Evolutionary conservation across 139 green algal genomes (phyloP), one percentile per base, ranked within the genome.

Genomic region (Chlorella vulgaris): DNA sequence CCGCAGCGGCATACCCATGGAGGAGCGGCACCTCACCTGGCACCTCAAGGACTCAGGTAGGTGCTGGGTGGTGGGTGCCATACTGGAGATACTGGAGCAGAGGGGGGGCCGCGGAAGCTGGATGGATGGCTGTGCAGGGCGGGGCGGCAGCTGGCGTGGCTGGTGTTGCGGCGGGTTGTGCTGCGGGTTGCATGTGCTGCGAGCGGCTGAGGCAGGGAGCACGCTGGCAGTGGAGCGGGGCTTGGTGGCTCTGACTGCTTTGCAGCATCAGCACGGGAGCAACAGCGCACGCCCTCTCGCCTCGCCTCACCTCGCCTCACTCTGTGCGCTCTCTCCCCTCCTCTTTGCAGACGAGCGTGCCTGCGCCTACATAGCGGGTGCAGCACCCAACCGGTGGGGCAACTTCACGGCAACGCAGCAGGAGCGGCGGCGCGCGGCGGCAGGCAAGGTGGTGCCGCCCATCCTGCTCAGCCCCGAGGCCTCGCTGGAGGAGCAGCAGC

Each of bases 341-440:
- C 47, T 29, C 70, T 31, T n/a, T n/a, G 35, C 73, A 22, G 97
- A 99, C 78, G 96, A 99, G 90, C 87, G 97, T 24, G 97, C 96
- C 4, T 92, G 86, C 63, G 96, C 95, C 8, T 98, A 97, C 92
- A 94, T 99, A 51, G 90, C 90, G 26, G 95, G 94, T n/a, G 74
- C 85, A 7, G 95, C 95, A 26, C 95, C 94, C 51, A 90, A 91
- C 69, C 89, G 93, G 36, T 99, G 94, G 94, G 92, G 89, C 47
- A 80, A 86, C n/a, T 90, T 95, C 74, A 86, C 83, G 53, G 79
- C 66, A 38, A 19, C 35, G 40, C 80, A 80, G 76, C 51, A 82
- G n/a, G 58, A 70, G 62, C 69, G 61, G 15, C 82, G 62, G 33
- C 53, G 39, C 51, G 58, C 61, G 61, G 53, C 83, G 39, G 26